Percentiles rank a stretch among this genome's conserved stretches.
These are phyloP conservation scores for Clonostachys rhizophaga DNA, from an alignment of 2,329 filamentous ascomycete genomes.

Conservation along the genomic window DNA sequence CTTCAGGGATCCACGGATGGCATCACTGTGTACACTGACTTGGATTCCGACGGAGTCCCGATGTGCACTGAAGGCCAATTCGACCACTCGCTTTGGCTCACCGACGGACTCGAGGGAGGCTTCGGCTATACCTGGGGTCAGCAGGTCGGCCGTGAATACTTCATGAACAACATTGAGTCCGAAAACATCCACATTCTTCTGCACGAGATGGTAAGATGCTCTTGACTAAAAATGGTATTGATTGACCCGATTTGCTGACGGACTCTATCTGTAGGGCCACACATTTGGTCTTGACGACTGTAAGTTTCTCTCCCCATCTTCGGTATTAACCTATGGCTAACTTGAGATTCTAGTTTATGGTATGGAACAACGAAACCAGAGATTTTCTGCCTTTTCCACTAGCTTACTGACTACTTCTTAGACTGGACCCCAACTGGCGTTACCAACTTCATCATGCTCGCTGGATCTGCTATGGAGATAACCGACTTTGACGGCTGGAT, in stretches of 20 bases:
- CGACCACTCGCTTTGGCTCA: conserved; percentile 41
- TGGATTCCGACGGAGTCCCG: conserved; percentile 29
- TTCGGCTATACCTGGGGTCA: conserved; percentile 43
- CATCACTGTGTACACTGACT: conserved; percentile 33
- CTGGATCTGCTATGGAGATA: conserved; percentile 30
- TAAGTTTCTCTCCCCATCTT: conserved; percentile 4
- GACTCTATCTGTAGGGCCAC: conserved; percentile 18
- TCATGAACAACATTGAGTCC: conserved; percentile 25
- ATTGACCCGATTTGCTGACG: too few relatives aligned
- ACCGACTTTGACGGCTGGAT: conserved; percentile 46
- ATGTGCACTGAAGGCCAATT: conserved; percentile 37
- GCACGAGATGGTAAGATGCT: conserved; percentile 25
- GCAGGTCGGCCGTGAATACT: conserved; percentile 34
- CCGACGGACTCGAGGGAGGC: conserved; percentile 34
- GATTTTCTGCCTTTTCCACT: conserved; percentile 2
- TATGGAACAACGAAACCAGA: too few relatives aligned
- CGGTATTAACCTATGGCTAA: conserved; percentile 4
- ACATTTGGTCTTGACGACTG: conserved; percentile 35
- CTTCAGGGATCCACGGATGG: conserved; percentile 28
- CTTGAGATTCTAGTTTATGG: conserved; percentile 1
- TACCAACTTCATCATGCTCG: conserved; percentile 37
- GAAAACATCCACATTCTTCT: conserved; percentile 36
- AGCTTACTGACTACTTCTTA: conserved; percentile 2
- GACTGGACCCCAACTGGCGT: conserved; percentile 37
- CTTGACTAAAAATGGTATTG: too few relatives aligned